These are phyloP conservation scores for Stylonectria norvegica DNA, from an alignment of 2,329 filamentous ascomycete species.

Conservation along the genomic window DNA sequence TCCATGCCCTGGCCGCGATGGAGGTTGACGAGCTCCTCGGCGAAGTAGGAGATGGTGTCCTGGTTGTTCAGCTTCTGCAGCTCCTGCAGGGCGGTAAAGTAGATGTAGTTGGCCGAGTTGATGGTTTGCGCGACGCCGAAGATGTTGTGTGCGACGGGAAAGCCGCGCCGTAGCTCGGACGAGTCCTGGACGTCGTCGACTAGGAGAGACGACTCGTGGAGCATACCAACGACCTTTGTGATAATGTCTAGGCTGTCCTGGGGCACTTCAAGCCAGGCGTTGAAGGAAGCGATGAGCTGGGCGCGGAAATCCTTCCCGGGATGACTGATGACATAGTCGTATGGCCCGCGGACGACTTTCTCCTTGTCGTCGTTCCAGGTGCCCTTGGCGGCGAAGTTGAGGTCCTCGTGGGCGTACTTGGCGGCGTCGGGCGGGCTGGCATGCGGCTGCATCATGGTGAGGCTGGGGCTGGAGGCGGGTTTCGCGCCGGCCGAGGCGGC, in stretches of 20 bases:
- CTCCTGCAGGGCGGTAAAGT: slow-evolving; percentile 76
- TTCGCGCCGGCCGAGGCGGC: slow-evolving; percentile 6
- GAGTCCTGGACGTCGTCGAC: slow-evolving; percentile 88
- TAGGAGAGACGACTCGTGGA: slow-evolving; percentile 79
- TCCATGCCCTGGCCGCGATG: slow-evolving; percentile 90
- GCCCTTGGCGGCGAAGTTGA: slow-evolving; percentile 48
- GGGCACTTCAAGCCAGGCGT: slow-evolving; percentile 75
- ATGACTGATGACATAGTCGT: slow-evolving; percentile 73
- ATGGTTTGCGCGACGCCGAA: slow-evolving; percentile 86
- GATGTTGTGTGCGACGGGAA: slow-evolving; percentile 79
- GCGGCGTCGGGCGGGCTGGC: slow-evolving; percentile 45
- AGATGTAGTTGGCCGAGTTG: slow-evolving; percentile 87
- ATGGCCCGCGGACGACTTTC: slow-evolving; percentile 72
- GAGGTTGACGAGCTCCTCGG: slow-evolving; percentile 78
- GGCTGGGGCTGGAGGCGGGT: slow-evolving; percentile 7
- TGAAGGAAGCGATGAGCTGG: slow-evolving; percentile 77
- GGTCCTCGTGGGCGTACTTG: slow-evolving; percentile 53
- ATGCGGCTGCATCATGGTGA: slow-evolving; percentile 32
- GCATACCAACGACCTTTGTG: slow-evolving; percentile 76
- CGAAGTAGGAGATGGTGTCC: slow-evolving; percentile 66
- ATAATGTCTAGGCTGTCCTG: slow-evolving; percentile 67
- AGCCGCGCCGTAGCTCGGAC: slow-evolving; percentile 70
- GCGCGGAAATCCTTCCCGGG: slow-evolving; percentile 83
- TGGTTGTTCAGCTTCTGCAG: slow-evolving; percentile 68
- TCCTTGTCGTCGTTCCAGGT: slow-evolving; percentile 74